phyloP scores from a whole-genome alignment of 371 early-diverging fungal genomes.

The Saksenaea oblongispora region DNA sequence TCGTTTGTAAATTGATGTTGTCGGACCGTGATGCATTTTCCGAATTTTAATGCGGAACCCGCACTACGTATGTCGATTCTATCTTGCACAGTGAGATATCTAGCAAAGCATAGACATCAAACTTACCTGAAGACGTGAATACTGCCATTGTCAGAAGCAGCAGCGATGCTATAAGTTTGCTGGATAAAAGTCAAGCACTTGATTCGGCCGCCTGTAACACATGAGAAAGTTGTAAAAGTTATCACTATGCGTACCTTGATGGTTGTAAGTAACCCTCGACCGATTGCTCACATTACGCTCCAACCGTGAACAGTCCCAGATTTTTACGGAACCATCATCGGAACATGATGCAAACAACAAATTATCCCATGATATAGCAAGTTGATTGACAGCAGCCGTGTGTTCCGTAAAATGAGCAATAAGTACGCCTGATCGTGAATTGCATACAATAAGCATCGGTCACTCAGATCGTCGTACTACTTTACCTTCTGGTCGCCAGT shows the following conservation, averaged over 20 bases:
- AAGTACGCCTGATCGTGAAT: slow-evolving; percentile 47
- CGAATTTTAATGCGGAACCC: slow-evolving; percentile 56
- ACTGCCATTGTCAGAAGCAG: slow-evolving; percentile 84
- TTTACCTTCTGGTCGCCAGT: slow-evolving; percentile 52
- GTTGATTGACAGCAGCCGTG: slow-evolving; percentile 73
- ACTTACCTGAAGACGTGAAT: slow-evolving; percentile 77
- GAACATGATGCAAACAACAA: slow-evolving; percentile 83
- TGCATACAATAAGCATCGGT: not conserved
- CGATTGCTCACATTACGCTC: slow-evolving; percentile 84
- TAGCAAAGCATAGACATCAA: not conserved
- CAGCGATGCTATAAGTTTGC: slow-evolving; percentile 78
- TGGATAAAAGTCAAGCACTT: slow-evolving; percentile 80
- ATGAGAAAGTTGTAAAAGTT: not conserved
- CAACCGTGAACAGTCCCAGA: slow-evolving; percentile 85
- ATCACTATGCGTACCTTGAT: slow-evolving; percentile 54
- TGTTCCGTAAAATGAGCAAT: slow-evolving; percentile 88
- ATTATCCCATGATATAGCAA: slow-evolving; percentile 77
- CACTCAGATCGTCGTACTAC: not conserved
- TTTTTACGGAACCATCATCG: slow-evolving; percentile 84
- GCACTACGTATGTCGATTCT: slow-evolving; percentile 42
- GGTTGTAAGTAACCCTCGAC: slow-evolving; percentile 73
- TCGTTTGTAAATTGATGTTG: slow-evolving; percentile 63
- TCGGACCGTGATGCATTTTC: slow-evolving; percentile 61
- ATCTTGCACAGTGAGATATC: slow-evolving; percentile 8
- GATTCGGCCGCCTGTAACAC: slow-evolving; percentile 68